Percentiles rank a stretch among this genome's conserved stretches.
Conservation (phyloP, 1,139 yeast species). For the Yamadazyma atlantica region DNA sequence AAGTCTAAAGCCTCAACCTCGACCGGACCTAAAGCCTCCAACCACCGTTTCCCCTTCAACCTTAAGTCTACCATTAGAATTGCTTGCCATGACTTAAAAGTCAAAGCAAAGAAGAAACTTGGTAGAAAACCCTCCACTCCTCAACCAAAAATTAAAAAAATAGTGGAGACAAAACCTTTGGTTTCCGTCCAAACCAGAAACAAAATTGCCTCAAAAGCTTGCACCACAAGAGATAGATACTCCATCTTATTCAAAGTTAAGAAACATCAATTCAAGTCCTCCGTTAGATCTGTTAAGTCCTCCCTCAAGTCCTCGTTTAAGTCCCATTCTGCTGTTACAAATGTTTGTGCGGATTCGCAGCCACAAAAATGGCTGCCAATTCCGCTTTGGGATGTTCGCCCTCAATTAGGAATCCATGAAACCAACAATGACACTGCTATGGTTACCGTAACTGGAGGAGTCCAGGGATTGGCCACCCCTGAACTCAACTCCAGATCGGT, state of each 20-base stretch:
- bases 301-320: neutral
- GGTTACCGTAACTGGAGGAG: neutral
- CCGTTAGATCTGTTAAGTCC: neutral
- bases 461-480: neutral
- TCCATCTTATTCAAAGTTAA: neutral
- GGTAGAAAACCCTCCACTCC: neutral
- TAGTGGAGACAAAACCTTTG: neutral
- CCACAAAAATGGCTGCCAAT: neutral
- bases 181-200: neutral
- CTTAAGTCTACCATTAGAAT: neutral
- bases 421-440: neutral
- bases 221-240: neutral
- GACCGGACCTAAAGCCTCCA: too few species aligned
- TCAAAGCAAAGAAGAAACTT: neutral
- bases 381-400: too few species aligned
- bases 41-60: neutral
- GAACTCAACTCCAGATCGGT: too few species aligned
- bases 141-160: neutral
- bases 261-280: neutral
- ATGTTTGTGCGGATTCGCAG: neutral
- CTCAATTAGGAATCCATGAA: too few species aligned
- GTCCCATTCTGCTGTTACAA: neutral
- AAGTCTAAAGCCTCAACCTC: too few species aligned
- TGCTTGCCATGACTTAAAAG: neutral
- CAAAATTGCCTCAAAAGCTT: neutral